These are phyloP conservation scores for Keithomyces neogunnii DNA, from an alignment of 2,329 filamentous ascomycete genomes.

Conservation along the genomic window DNA sequence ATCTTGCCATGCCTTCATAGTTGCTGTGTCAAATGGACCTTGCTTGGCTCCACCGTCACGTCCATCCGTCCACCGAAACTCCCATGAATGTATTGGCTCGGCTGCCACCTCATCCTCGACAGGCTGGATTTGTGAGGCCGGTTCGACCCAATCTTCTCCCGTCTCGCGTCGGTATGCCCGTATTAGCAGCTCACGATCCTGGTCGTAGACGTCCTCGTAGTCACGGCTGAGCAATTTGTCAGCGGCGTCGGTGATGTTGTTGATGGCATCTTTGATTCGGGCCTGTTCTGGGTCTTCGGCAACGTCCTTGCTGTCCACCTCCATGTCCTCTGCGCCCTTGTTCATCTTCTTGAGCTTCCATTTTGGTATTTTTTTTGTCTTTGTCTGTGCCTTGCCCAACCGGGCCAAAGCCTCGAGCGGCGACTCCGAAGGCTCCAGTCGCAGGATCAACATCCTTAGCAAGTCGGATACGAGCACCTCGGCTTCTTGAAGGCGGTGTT, in stretches of 20 bases:
- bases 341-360: conserved; percentile 64
- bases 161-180: conserved; percentile 79
- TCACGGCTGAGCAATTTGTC: conserved; percentile 79
- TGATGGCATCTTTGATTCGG: conserved; percentile 63
- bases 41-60: conserved; percentile 71
- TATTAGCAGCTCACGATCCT: conserved; percentile 73
- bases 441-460: conserved; percentile 61
- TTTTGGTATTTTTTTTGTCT: conserved; percentile 50
- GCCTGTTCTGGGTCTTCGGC: conserved; percentile 59
- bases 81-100: conserved; percentile 47
- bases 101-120: background rate
- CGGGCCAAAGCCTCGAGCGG: conserved; percentile 79
- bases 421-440: conserved; percentile 74
- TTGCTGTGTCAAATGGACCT: conserved; percentile 76
- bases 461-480: conserved; percentile 64
- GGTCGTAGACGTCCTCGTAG: conserved; percentile 84
- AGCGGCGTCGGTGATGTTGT: conserved; percentile 79
- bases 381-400: conserved; percentile 60
- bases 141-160: conserved; percentile 70
- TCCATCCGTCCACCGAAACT: conserved; percentile 88
- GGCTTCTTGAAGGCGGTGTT: conserved; percentile 67
- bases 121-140: conserved; percentile 19
- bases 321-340: conserved; percentile 52
- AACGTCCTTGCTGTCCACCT: conserved; percentile 47
- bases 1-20: conserved; percentile 86